Base-by-base conservation (phyloP, 106 monocot species). In the Allium cepa region DNA sequence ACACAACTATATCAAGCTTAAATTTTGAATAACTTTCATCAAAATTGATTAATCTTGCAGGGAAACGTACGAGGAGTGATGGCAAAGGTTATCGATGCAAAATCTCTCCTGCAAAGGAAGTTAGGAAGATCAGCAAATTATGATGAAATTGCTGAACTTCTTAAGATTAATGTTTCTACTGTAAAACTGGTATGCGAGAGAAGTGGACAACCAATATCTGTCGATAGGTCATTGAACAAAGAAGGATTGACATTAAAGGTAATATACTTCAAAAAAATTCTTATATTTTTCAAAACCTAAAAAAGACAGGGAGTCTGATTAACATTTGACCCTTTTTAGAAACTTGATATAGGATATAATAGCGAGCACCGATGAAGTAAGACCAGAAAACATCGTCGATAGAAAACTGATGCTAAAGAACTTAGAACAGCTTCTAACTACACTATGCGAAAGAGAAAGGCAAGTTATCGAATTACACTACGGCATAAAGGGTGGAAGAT, bases 271-370 rank as follows among this genome's bases (percentile, higher is more conserved):
- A 36, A 36, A 64, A 4, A 64, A 64, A 64, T 0, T 14, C 11
- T 47, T 27, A 47, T 46, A 3, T 14, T 63, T 55, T 55, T 53
- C 13, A 53, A 15, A 1, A 15, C 5, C 5, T 3, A 7, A 55
- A 55, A 55, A 55, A 7, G 36, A 36, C 36, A 36, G 36, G 36
- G 36, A 36, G 36, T 36, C 36, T 36, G 36, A 36, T 36, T 36
- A 1, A 1, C 22, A 1, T 36, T 36, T 36, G 36, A 36, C 36
- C 1, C 36, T 36, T 49, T 11, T 52, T 51, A 4, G 22, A 59
- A 59, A 69, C 57, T 57, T 56, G 11, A 64, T 83, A 70, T 64
- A 87, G 87, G 87, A 87, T 56, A 75, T 87, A 57, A 68, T 87
- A 11, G 64, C 63, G 17, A 77, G 82, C 10, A 71, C 74, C 27